Percentiles rank a stretch among this genome's conserved stretches.
Evolutionary conservation across 2,329 filamentous ascomycete species (phyloP).

Genomic region (Fusarium bulbicola): DNA sequence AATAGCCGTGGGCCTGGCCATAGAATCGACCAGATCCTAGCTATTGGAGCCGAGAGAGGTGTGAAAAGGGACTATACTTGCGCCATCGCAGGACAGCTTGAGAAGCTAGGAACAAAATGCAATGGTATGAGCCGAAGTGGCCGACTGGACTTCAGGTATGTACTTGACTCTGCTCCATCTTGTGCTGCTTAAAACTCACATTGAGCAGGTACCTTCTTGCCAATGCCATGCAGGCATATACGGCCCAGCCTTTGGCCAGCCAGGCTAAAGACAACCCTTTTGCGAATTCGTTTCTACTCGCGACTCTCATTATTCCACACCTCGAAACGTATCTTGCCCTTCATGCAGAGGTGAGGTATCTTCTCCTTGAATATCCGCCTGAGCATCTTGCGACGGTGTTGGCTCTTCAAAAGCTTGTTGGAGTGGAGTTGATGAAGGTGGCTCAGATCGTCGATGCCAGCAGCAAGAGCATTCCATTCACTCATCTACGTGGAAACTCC

Average conservation of each 20-base stretch:
- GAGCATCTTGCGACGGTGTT: conserved; percentile 66
- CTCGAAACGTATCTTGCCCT: conserved; percentile 67
- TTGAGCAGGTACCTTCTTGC: conserved; percentile 64
- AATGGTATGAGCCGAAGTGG: conserved; percentile 62
- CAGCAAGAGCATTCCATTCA: conserved; percentile 51
- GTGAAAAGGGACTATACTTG: conserved; percentile 61
- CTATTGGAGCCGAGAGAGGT: conserved; percentile 65
- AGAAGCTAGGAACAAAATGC: conserved; percentile 62
- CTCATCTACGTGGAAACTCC: conserved; percentile 50
- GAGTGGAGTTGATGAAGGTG: conserved; percentile 65
- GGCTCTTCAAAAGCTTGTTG: conserved; percentile 66
- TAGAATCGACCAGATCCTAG: conserved; percentile 66
- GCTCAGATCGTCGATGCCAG: conserved; percentile 63
- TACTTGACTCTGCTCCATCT: neutral
- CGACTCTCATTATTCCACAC: conserved; percentile 67
- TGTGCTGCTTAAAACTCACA: conserved; percentile 5
- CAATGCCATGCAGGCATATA: conserved; percentile 68
- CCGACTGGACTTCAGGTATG: conserved; percentile 67
- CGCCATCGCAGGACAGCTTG: conserved; percentile 60
- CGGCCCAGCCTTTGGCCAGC: conserved; percentile 58
- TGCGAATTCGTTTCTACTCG: conserved; percentile 62
- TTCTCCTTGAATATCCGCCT: conserved; percentile 67
- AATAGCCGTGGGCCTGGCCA: conserved; percentile 47
- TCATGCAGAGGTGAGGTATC: conserved; percentile 62
- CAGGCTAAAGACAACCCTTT: conserved; percentile 65